Evolutionary conservation across 805 yeast species (phyloP).

Genomic region (Candida saitoana): DNA sequence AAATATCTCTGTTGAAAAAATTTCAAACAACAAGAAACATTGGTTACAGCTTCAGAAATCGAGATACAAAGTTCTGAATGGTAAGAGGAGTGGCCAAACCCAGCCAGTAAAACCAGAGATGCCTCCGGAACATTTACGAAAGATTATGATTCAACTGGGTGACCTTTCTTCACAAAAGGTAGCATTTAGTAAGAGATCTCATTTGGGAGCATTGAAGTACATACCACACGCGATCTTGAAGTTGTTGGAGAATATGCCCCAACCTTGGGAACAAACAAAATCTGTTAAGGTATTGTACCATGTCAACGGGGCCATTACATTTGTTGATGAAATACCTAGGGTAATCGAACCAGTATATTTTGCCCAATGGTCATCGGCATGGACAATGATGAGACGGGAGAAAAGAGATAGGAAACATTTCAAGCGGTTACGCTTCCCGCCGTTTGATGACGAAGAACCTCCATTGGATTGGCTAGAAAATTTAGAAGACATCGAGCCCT

Average conservation of each 20-base stretch:
- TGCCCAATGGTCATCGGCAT: conserved; percentile 94
- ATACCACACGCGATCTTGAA: conserved; percentile 94
- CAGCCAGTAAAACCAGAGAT: conserved; percentile 67
- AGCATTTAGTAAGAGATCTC: conserved; percentile 80
- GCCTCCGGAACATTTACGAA: conserved; percentile 92
- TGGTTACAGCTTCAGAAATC: conserved; percentile 66
- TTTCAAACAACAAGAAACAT: conserved; percentile 44
- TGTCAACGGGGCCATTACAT: conserved; percentile 88
- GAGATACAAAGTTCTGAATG: conserved; percentile 39
- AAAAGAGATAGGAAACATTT: conserved; percentile 87
- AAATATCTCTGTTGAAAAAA: conserved; percentile 15
- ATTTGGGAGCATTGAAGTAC: conserved; percentile 85
- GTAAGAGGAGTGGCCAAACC: conserved; percentile 41
- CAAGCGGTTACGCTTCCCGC: conserved; percentile 89
- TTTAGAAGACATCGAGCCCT: conserved; percentile 65
- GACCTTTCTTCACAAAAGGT: conserved; percentile 78
- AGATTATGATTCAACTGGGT: conserved; percentile 76
- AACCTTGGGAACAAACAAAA: conserved; percentile 91
- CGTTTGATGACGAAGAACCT: conserved; percentile 97
- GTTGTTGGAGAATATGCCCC: conserved; percentile 92
- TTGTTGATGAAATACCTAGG: conserved; percentile 87
- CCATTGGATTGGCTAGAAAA: conserved; percentile 81
- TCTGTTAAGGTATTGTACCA: conserved; percentile 90
- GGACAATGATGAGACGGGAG: conserved; percentile 92
- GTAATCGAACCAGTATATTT: conserved; percentile 87